Evolutionary conservation across 441 rosid species (phyloP), one percentile per base, ranked within the genome.

Genomic region (Erodium moschatum): DNA sequence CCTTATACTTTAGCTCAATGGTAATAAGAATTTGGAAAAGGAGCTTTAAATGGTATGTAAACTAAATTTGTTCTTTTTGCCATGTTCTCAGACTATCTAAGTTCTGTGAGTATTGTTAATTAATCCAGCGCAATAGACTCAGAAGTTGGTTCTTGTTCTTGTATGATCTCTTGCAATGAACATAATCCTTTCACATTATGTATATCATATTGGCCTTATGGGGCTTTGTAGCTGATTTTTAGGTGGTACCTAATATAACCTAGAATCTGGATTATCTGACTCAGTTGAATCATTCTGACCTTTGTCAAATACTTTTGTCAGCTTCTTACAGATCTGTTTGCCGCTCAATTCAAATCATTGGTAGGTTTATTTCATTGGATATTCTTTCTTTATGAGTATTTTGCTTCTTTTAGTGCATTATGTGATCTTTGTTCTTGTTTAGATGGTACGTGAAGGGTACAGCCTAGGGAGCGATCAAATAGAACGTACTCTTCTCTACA

Each of bases 261-360:
- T 54, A 52, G 40, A 10, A 2, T 52, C 65, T 15, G 27, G 20
- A 58, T 48, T 20, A 40, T 71, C 52, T 65, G 48, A 58, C 29
- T 67, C 56, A 21, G 38, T 64, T 50, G 44, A 4, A 68, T 62
- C n/a, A 21, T 67, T 58, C 74, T 70, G 74, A 44, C 58, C 11
- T 62, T 67, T 58, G 46, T 73, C 13, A 20, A 35, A 16, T 62
- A 48, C 74, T 38, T 67, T 70, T 70, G 20, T 46, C 74, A 75
- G 78, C 50, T 40, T 62, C 40, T 15, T 19, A 61, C 66, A 0
- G 66, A 70, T 16, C 63, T 9, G 52, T 71, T 75, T 19, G 65
- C 74, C 54, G 44, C 72, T 62, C 78, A 75, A 60, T 75, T 70
- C 70, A 52, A 60, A 63, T 67, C 72, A 16, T 54, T 67, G 78